These are phyloP conservation scores for Aspergillus ustus DNA, from an alignment of 2,329 filamentous ascomycete species.

Conservation along the genomic window DNA sequence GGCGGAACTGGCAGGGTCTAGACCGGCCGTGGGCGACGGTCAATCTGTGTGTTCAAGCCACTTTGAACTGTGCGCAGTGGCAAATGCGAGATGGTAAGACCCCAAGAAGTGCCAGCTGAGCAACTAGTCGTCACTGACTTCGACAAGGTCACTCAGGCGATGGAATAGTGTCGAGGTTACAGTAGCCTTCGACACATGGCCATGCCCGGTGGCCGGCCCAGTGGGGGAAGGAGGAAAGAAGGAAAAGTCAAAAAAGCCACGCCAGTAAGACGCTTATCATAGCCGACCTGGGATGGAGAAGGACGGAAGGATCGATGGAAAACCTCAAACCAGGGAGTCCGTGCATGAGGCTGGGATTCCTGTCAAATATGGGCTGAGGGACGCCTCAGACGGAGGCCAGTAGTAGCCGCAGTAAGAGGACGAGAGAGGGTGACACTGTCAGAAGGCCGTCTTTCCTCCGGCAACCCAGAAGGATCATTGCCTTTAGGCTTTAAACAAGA, in stretches of 20 bases:
- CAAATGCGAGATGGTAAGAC: not conserved
- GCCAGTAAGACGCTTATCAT: constrained; percentile 10
- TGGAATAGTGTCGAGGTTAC: not conserved
- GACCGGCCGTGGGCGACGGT: constrained; percentile 23
- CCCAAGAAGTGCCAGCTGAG: not conserved
- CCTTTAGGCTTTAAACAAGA: not conserved
- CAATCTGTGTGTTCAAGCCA: constrained; percentile 22
- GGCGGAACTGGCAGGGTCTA: constrained; percentile 17
- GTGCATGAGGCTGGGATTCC: constrained; percentile 14
- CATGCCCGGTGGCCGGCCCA: not conserved
- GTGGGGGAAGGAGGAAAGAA: not conserved
- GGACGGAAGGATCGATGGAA: constrained; percentile 1
- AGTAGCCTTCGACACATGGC: not conserved
- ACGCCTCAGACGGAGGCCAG: no score
- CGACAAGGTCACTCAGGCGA: not conserved
- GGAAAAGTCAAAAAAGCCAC: constrained; percentile 6
- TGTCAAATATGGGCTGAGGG: no score
- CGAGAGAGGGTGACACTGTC: constrained; percentile 20
- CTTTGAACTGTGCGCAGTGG: constrained; percentile 1
- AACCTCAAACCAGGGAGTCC: not conserved
- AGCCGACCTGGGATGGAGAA: not conserved
- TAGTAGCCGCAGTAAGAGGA: not conserved
- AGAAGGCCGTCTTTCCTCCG: constrained; percentile 11
- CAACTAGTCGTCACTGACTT: not conserved
- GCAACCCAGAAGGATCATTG: not conserved